Evolutionary conservation across 2,329 filamentous ascomycete species (phyloP).

Genomic region (Dryadomyces sulphureus): DNA sequence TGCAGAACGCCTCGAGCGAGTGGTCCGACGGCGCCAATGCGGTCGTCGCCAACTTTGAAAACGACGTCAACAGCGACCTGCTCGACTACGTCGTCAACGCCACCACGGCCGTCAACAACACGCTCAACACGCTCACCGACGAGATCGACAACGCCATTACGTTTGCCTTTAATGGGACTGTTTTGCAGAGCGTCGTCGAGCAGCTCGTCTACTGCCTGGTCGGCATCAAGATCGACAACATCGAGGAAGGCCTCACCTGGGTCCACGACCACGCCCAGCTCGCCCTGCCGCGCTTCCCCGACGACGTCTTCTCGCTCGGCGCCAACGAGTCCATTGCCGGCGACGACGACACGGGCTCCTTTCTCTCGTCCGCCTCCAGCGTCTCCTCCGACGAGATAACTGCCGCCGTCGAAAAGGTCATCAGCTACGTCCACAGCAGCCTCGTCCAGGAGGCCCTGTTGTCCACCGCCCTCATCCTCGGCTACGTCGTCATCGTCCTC

Average conservation of each 20-base stretch:
- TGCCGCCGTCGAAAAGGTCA: constrained; percentile 56
- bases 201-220: constrained; percentile 80
- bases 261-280: constrained; percentile 77
- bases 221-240: constrained; percentile 66
- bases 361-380: constrained; percentile 63
- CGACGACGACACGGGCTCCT: constrained; percentile 47
- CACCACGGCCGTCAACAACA: constrained; percentile 70
- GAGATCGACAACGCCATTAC: constrained; percentile 63
- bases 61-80: constrained; percentile 69
- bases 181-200: constrained; percentile 63
- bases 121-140: constrained; percentile 67
- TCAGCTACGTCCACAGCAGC: constrained; percentile 47
- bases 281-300: constrained; percentile 60
- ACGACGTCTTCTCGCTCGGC: constrained; percentile 72
- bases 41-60: constrained; percentile 38
- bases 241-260: constrained; percentile 89
- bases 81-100: constrained; percentile 78
- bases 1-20: constrained; percentile 56
- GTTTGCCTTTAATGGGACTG: constrained; percentile 64
- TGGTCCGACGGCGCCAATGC: constrained; percentile 69
- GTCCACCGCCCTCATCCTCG: constrained; percentile 53
- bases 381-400: constrained; percentile 71
- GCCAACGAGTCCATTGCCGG: constrained; percentile 46
- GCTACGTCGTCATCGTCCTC: constrained; percentile 68
- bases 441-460: constrained; percentile 71